A percentile compares a stretch with the other conserved stretches of the same genome.
These are phyloP conservation scores for Apostasia shenzhenica DNA, from an alignment of 106 monocot genomes.

Conservation along the genomic window DNA sequence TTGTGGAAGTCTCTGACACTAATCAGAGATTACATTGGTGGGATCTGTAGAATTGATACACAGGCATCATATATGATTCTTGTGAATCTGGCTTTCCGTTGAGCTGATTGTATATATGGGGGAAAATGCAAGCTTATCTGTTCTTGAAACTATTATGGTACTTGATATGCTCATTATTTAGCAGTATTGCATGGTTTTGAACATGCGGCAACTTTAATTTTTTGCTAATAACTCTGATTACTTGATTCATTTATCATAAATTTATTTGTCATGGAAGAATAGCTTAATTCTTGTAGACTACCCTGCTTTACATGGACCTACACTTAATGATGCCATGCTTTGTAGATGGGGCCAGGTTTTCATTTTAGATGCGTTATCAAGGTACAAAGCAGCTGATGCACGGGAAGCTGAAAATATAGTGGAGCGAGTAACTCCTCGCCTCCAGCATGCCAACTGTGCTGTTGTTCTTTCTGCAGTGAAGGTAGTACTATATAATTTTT, in stretches of 20 bases:
- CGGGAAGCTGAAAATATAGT: constrained; percentile 98
- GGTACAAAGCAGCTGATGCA: constrained; percentile 87
- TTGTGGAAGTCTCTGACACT: too few species aligned
- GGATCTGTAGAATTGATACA: too few species aligned
- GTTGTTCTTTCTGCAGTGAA: constrained; percentile 99
- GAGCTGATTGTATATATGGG: too few species aligned
- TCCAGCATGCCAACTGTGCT: constrained; percentile 99
- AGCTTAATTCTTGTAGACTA: background rate
- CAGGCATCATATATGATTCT: too few species aligned
- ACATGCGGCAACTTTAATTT: too few species aligned
- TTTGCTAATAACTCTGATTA: too few species aligned
- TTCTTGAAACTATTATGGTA: too few species aligned
- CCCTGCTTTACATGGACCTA: background rate
- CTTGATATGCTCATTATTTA: too few species aligned
- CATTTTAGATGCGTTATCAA: constrained; percentile 92
- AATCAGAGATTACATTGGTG: too few species aligned
- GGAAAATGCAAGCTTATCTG: too few species aligned
- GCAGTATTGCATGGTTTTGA: too few species aligned
- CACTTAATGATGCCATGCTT: background rate
- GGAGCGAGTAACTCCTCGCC: constrained; percentile 92
- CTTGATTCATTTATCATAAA: background rate
- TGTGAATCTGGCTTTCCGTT: too few species aligned
- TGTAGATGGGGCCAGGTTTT: constrained; percentile 98
- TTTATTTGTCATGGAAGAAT: background rate
- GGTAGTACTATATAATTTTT: constrained; percentile 23